Base-by-base conservation (phyloP, 345 rosid genomes). In the Moringa oleifera region DNA sequence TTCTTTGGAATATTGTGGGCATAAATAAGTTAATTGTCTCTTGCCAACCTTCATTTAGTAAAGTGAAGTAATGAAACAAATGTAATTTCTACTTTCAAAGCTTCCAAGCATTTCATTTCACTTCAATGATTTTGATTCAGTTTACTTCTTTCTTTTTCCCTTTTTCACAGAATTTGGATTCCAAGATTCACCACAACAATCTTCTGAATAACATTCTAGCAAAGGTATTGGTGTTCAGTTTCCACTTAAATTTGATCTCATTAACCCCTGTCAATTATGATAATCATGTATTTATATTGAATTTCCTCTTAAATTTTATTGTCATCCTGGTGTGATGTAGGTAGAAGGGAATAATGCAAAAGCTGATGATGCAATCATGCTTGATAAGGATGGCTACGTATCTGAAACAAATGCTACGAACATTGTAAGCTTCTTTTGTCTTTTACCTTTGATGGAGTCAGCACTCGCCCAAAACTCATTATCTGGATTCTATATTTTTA, bases 341-440 rank as follows among this genome's bases (percentile, higher is more conserved):
- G 63, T 88, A 60, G 96, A 91, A 81, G 89, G 96, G 53, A 91
- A 86, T 75, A 91, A 91, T 71, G 86, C 79, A 12, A 70, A 67
- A 37, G 87, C 87, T 0, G 83, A 65, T 56, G 96, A 89, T 46
- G 95, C 96, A 1, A 87, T 91, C 74, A 91, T 91, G 96, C 94
- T 91, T 61, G 96, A 88, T 80, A 85, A 88, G 73, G 90, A 88
- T 70, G 96, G 96, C 69, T 91, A 73, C 75, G 95, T 91, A 31
- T 86, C 96, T 22, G 98, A 91, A 77, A 88, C 98, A 70, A 88
- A 91, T 78, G 96, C 96, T 25, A 91, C 98, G 52, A 91, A 91
- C 74, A 85, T 88, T 58, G 98, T 88, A 78, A 85, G 94, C 68
- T 41, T 41, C 12, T 41, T 41, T 41, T 41, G 6, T 15, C 13